phyloP scores from a whole-genome alignment of 2,329 filamentous ascomycete genomes.

The Xylariaceae sp. region DNA sequence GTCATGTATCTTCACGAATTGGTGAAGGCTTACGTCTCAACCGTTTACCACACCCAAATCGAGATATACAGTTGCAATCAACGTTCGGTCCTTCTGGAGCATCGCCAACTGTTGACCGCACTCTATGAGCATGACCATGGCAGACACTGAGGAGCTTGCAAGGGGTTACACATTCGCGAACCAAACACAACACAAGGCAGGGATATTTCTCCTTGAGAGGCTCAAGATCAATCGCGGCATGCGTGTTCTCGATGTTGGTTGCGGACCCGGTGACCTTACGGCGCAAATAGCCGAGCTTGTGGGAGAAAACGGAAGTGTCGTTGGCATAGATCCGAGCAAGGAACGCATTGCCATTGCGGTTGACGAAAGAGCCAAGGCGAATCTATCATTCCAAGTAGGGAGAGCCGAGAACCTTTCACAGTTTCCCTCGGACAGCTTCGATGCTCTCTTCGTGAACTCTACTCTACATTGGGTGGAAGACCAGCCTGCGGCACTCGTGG shows the following conservation, averaged over 20 bases:
- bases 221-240: slow-evolving; percentile 30
- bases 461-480: slow-evolving; percentile 40
- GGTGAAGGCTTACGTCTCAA: background rate
- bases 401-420: slow-evolving; percentile 37
- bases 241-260: slow-evolving; percentile 42
- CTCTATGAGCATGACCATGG: slow-evolving; percentile 12
- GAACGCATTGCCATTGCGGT: slow-evolving; percentile 33
- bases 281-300: slow-evolving; percentile 33
- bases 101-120: background rate
- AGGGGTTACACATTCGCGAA: slow-evolving; percentile 36
- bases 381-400: slow-evolving; percentile 32
- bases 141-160: slow-evolving; percentile 37
- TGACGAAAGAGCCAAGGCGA: slow-evolving; percentile 6
- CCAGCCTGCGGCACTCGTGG: slow-evolving; percentile 29
- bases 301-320: slow-evolving; percentile 25
- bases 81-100: background rate
- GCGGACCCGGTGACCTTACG: slow-evolving; percentile 42
- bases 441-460: slow-evolving; percentile 36
- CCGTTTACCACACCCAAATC: background rate
- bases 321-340: slow-evolving; percentile 45
- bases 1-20: background rate
- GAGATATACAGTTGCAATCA: background rate
- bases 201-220: slow-evolving; percentile 33
- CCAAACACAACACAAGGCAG: slow-evolving; percentile 35
- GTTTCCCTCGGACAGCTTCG: slow-evolving; percentile 32